phyloP scores from a whole-genome alignment of 2,329 filamentous ascomycete species.

The Pseudogymnoascus sp. region DNA sequence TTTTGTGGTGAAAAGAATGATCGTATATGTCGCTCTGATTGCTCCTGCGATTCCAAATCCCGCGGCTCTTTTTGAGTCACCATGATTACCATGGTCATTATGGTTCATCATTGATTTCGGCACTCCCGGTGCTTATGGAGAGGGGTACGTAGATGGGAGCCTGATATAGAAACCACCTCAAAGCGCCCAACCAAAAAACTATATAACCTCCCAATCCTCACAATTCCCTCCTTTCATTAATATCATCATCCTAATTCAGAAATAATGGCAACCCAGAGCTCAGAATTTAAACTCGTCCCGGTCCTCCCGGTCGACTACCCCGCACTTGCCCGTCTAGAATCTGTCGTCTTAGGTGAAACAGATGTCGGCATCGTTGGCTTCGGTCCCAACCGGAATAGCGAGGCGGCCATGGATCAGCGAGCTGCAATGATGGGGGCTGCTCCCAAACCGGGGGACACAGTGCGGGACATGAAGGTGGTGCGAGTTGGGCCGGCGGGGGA shows the following conservation, averaged over 20 bases:
- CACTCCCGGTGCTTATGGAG: too few species aligned
- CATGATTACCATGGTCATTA: too few species aligned
- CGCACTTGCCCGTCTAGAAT: slow-evolving; percentile 14
- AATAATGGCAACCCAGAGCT: neutral
- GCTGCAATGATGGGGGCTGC: neutral
- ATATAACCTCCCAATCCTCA: neutral
- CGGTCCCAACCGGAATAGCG: slow-evolving; percentile 11
- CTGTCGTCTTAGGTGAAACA: slow-evolving; percentile 13
- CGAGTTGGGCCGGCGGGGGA: slow-evolving; percentile 13
- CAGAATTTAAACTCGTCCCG: slow-evolving; percentile 9
- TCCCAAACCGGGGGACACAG: neutral
- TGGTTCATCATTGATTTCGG: too few species aligned
- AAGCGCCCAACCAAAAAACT: neutral
- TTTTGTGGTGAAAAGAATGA: too few species aligned
- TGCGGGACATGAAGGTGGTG: slow-evolving; percentile 1
- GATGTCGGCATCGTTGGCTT: slow-evolving; percentile 14
- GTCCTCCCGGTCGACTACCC: slow-evolving; percentile 12
- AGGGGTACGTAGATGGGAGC: neutral
- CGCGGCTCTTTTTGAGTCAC: too few species aligned
- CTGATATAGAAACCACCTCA: neutral
- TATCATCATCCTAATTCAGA: neutral
- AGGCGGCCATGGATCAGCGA: slow-evolving; percentile 13
- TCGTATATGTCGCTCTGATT: too few species aligned
- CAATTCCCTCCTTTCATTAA: neutral
- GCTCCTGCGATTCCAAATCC: too few species aligned